Base-by-base conservation (phyloP, 1,284 basidiomycete species). In the Golubevia sp. region DNA sequence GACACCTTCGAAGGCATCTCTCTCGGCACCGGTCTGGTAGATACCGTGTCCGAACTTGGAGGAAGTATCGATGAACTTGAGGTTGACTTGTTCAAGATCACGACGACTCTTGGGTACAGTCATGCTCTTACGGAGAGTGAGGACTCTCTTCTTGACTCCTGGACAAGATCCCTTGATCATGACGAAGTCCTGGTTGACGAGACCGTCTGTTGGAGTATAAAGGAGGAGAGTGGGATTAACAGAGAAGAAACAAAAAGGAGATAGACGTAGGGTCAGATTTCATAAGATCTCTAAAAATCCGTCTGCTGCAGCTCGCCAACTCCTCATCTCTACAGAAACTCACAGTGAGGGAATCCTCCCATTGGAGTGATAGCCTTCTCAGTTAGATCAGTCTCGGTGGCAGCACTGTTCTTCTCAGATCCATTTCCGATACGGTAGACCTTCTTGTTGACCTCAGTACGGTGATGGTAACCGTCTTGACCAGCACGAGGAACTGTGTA, bases 401-500 rank as follows among this genome's bases (percentile, higher is more conserved):
- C 91, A 48, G 94, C 97, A 74, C 95, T 97, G 70, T 85, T 88
- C 53, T 90, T 89, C 83, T 96, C 92, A 55, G 86, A 81, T 74
- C 91, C 95, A 78, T 90, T 88, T 76, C 92, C 93, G 77, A 99
- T 90, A 76, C 97, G 92, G 90, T 97, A 99, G 66, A 84, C 79
- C 79, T 97, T 97, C 90, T 97, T 97, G 91, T 97, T 98, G 83
- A 95, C 73, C 70, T 85, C 85, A 63, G 95, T 98, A 85, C 96
- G 93, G 88, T 97, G 94, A 86, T 98, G 95, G 89, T 98, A 99
- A 85, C 96, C 96, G 86, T 97, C 84, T 63, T 99, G 96, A 94
- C 97, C 97, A 74, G 97, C 94, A 88, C 97, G 96, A 67, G 95
- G 96, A 76, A 99, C 97, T 56, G 94, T 97, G 91, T 93, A 99